These are phyloP conservation scores for Lepidium aucheri DNA, from an alignment of 345 rosid species.

Conservation along the genomic window DNA sequence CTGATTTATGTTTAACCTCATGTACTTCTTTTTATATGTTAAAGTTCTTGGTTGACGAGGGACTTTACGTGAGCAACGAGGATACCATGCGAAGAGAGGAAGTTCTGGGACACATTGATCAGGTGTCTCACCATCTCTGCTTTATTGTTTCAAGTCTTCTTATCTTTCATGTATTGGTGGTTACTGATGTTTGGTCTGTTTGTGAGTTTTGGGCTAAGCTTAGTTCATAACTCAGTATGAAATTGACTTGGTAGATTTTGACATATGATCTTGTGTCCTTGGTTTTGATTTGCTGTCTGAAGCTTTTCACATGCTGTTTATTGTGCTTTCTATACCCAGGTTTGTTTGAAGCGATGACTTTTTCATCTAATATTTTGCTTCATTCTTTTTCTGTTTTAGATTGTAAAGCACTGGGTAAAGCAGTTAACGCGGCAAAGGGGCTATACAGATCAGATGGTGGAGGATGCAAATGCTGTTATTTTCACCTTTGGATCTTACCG, in stretches of 20 bases:
- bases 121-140: conserved; percentile 33
- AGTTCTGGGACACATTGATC: conserved; percentile 56
- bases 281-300: background rate
- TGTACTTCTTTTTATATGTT: background rate
- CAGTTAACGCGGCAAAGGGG: conserved; percentile 60
- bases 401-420: conserved; percentile 83
- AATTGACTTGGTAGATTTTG: background rate
- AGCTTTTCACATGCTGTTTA: background rate
- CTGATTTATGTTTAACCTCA: background rate
- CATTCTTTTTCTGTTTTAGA: conserved; percentile 27
- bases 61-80: conserved; percentile 72
- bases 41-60: conserved; percentile 59
- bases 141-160: background rate
- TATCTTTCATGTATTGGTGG: background rate
- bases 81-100: conserved; percentile 63
- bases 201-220: background rate
- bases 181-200: background rate
- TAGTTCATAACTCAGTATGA: background rate
- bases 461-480: conserved; percentile 84
- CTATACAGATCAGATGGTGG: conserved; percentile 83
- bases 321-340: background rate
- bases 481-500: conserved; percentile 93
- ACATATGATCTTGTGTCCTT: background rate
- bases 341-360: background rate
- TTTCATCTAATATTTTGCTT: background rate